These are phyloP conservation scores for Chaetomiaceae sp. DNA, from an alignment of 2,329 filamentous ascomycete species.

Conservation along the genomic window DNA sequence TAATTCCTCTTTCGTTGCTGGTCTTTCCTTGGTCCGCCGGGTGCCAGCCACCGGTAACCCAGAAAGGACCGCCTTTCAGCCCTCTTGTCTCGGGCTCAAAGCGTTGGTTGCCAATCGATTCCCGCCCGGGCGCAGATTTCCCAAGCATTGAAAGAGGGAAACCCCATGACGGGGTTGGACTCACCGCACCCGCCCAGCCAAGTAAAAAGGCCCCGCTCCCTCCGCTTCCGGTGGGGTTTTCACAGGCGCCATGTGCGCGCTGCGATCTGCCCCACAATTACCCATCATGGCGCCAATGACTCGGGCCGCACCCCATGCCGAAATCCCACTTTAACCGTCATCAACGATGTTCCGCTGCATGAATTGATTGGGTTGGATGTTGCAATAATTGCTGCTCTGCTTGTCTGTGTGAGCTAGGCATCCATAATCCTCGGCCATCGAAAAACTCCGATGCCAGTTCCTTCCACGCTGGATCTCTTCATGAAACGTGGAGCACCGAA, in stretches of 20 bases:
- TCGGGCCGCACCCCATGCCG: neutral
- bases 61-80: neutral
- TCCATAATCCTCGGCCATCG: no score
- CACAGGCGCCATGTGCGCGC: neutral
- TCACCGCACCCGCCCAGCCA: neutral
- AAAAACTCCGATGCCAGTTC: no score
- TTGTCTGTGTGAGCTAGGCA: no score
- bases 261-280: conserved; percentile 4
- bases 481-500: no score
- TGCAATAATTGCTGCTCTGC: no score
- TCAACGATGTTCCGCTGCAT: no score
- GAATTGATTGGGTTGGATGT: no score
- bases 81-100: neutral
- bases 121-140: neutral
- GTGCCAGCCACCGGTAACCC: neutral
- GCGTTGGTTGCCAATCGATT: conserved; percentile 4
- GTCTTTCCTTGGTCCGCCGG: neutral
- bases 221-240: neutral
- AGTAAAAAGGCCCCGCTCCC: neutral
- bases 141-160: neutral
- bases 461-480: no score
- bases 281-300: conserved; percentile 1
- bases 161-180: neutral
- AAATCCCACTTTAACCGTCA: neutral
- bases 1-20: neutral